Base-by-base conservation (phyloP, 768 basidiomycete genomes). In the Tephrocybe rancida region DNA sequence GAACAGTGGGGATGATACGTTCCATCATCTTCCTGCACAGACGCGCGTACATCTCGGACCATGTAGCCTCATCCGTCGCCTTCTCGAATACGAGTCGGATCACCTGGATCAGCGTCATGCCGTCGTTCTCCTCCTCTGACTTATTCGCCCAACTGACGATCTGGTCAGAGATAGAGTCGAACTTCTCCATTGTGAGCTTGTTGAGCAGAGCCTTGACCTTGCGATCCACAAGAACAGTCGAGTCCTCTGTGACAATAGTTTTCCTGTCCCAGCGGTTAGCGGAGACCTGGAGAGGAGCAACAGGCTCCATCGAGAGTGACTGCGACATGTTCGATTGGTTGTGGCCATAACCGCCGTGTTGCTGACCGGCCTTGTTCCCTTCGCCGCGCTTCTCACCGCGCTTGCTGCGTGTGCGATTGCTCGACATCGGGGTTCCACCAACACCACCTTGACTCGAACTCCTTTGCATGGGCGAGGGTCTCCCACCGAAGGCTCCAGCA, bases 41-140 rank as follows among this genome's bases (percentile, higher is more conserved):
- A 27, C 90, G 86, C 26, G 96, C 96, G 69, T 99, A 98, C 93
- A 98, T 98, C 76, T 92, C 90, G 2, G 92, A 95, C 90, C 92
- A 95, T 8, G 87, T 84, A 38, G 92, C 92, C 69, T 97, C 95
- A 69, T 97, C 95, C 6, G 92, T 97, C 9, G 95, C 95, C 79
- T 95, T 97, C 71, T 97, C 96, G 70, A 97, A 98, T 27, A 98
- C 91, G 48, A 97, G 87, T 53, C 88, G 85, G 70, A 97, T 98
- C 67, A 98, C 96, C 63, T 95, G 92, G 61, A 96, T 96, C 56
- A 98, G 84, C 3, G 95, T 96, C 59, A 89, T 85, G 2, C 95
- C 94, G 65, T 98, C 93, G 67, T 85, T 90, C 80, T 98, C 94
- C 64, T 88, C 83, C 76, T 88, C 87, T 3, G 89, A 92, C 74